phyloP scores from a whole-genome alignment of 495 filamentous ascomycete genomes.

The Letharia lupina region DNA sequence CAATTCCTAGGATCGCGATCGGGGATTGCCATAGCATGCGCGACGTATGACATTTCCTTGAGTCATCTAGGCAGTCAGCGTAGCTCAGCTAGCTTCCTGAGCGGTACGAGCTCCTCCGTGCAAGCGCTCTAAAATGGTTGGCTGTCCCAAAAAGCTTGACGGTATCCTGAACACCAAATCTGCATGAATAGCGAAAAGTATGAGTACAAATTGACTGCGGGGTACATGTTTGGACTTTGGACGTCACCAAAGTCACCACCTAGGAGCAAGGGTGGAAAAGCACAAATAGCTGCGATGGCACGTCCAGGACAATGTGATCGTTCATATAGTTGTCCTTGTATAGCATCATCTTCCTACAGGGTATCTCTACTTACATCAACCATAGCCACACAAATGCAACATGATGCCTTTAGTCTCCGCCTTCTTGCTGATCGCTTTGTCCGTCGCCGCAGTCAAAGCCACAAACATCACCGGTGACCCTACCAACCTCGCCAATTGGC shows the following conservation, averaged over 20 bases:
- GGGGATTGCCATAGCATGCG: too few species aligned
- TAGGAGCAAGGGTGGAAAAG: neutral
- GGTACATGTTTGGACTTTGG: neutral
- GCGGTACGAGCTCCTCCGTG: neutral
- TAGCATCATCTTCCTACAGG: neutral
- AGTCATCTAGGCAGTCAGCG: too few species aligned
- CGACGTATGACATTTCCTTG: too few species aligned
- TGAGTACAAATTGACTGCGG: neutral
- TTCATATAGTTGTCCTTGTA: too few species aligned
- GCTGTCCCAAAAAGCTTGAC: neutral
- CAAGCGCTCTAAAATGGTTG: neutral
- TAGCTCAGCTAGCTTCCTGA: neutral
- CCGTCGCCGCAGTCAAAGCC: neutral
- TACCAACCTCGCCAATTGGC: conserved; percentile 15
- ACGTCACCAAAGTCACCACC: neutral
- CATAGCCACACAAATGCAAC: conserved; percentile 1
- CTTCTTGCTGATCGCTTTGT: conserved; percentile 1
- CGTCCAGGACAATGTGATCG: too few species aligned
- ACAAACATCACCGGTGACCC: conserved; percentile 16
- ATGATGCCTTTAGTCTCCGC: conserved; percentile 31
- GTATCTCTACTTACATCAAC: neutral
- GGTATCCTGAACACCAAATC: neutral
- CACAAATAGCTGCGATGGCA: neutral
- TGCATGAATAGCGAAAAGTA: neutral
- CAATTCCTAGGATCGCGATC: too few species aligned